phyloP scores from a whole-genome alignment of 441 rosid genomes.

The Erysimum pusillum region DNA sequence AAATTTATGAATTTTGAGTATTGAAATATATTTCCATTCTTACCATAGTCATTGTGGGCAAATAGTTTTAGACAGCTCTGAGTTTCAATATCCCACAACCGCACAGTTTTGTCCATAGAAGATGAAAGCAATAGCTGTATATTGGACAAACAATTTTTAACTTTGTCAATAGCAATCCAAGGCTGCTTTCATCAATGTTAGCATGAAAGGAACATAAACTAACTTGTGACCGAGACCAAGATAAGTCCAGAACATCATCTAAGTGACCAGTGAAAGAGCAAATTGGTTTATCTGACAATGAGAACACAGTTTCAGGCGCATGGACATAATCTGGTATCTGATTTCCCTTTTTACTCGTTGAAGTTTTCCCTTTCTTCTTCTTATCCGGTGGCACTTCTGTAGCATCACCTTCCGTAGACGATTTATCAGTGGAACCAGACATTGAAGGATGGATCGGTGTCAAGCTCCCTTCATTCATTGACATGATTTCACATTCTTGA shows the following conservation, averaged over 20 bases:
- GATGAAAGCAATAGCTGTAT: conserved; percentile 87
- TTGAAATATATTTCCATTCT: not conserved
- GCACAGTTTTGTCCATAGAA: conserved; percentile 97
- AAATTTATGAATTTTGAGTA: not conserved
- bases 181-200: conserved; percentile 18
- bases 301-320: conserved; percentile 82
- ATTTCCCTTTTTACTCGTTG: conserved; percentile 52
- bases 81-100: conserved; percentile 89
- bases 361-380: conserved; percentile 71
- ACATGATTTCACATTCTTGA: conserved; percentile 81
- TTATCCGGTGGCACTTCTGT: conserved; percentile 50
- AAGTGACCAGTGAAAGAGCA: conserved; percentile 87
- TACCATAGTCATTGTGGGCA: conserved; percentile 98
- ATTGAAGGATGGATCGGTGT: conserved; percentile 70
- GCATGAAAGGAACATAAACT: conserved; percentile 31
- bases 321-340: conserved; percentile 84
- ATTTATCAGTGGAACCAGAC: conserved; percentile 40
- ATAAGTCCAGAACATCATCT: conserved; percentile 89
- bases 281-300: conserved; percentile 79
- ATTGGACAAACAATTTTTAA: conserved; percentile 14
- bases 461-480: conserved; percentile 68
- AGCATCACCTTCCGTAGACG: conserved; percentile 47
- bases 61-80: conserved; percentile 82
- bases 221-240: conserved; percentile 95
- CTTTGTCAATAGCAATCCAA: not conserved